Conservation (phyloP, 257 asterid genomes). For the Anisodus acutangulus region DNA sequence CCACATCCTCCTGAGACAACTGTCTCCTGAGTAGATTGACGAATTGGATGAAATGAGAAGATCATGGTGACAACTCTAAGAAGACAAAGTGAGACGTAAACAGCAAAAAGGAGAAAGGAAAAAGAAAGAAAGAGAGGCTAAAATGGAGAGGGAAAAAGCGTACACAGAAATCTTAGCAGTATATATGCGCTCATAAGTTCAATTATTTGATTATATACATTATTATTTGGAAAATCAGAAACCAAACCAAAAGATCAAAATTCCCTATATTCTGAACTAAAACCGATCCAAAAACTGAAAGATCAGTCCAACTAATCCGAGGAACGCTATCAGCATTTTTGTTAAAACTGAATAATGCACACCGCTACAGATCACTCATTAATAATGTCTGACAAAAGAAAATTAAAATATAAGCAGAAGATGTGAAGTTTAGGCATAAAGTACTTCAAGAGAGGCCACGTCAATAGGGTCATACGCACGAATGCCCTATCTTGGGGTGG, state of each 20-base stretch:
- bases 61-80: neutral
- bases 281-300: constrained; percentile 3
- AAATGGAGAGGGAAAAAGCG: neutral
- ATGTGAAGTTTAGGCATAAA: neutral
- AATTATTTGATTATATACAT: neutral
- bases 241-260: neutral
- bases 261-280: neutral
- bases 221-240: neutral
- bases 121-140: neutral
- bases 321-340: neutral
- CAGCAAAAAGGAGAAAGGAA: neutral
- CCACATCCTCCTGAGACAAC: neutral
- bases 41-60: constrained; percentile 1
- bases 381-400: constrained; percentile 21
- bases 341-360: neutral
- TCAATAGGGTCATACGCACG: too few species aligned
- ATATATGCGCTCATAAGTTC: neutral
- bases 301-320: neutral
- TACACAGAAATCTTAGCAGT: constrained; percentile 1
- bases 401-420: neutral
- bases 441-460: neutral
- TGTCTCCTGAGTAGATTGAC: neutral
- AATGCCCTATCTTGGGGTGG: too few species aligned
- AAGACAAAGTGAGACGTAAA: neutral
- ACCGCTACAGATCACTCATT: neutral